phyloP scores from a whole-genome alignment of 352 stramenopile species.

The Phytophthora crassamura region DNA sequence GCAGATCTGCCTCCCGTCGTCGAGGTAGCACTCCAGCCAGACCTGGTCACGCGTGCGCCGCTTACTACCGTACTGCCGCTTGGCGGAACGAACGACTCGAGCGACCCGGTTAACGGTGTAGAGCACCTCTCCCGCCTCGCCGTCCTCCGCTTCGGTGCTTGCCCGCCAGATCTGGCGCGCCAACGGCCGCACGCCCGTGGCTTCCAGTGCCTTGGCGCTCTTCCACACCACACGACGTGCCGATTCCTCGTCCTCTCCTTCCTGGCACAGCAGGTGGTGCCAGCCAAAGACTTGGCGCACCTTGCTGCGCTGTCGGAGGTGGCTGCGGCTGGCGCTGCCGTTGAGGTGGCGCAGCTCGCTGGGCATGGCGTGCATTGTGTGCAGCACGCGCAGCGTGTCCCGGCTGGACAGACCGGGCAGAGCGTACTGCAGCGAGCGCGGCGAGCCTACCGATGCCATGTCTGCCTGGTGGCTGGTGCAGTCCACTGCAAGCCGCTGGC shows the following conservation, averaged over 20 bases:
- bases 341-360: constrained; percentile 54
- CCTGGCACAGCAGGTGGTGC: constrained; percentile 46
- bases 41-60: constrained; percentile 35
- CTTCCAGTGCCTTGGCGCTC: constrained; percentile 47
- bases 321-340: constrained; percentile 21
- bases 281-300: constrained; percentile 46
- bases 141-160: constrained; percentile 20
- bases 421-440: constrained; percentile 48
- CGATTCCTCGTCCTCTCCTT: constrained; percentile 31
- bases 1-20: constrained; percentile 47
- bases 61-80: constrained; percentile 22
- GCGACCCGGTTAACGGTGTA: constrained; percentile 40
- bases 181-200: constrained; percentile 38
- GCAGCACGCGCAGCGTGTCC: constrained; percentile 45
- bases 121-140: constrained; percentile 30
- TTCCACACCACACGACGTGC: constrained; percentile 50
- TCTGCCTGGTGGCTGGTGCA: constrained; percentile 5
- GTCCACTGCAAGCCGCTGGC: constrained; percentile 28
- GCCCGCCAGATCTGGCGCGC: constrained; percentile 48
- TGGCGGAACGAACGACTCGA: constrained; percentile 42
- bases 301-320: constrained; percentile 20
- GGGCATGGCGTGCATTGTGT: constrained; percentile 42
- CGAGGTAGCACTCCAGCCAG: constrained; percentile 56
- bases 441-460: constrained; percentile 15
- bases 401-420: constrained; percentile 42